These are phyloP conservation scores for Cordia subcordata DNA, from an alignment of 257 asterid genomes.

Conservation along the genomic window DNA sequence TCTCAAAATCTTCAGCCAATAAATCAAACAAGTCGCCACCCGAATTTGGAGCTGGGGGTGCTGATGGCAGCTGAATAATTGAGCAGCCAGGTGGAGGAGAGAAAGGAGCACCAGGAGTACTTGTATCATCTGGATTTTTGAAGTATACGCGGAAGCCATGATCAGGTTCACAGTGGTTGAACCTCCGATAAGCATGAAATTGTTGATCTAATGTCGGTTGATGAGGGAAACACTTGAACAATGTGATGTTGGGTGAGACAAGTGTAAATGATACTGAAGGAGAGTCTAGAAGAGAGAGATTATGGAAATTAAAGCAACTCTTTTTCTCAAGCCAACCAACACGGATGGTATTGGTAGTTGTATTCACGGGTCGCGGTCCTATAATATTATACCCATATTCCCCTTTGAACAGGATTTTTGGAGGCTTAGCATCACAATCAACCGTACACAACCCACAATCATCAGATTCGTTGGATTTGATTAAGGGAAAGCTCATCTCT, in stretches of 20 bases:
- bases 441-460: constrained; percentile 34
- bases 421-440: constrained; percentile 5
- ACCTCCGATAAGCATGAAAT: background rate
- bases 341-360: no score
- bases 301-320: constrained; percentile 7
- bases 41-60: background rate
- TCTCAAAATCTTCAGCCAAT: no score
- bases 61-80: background rate
- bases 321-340: background rate
- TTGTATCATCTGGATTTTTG: background rate
- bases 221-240: background rate
- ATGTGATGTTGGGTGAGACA: background rate
- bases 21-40: no score
- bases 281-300: constrained; percentile 1
- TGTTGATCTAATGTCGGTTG: background rate
- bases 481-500: constrained; percentile 27
- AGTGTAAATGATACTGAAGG: constrained; percentile 11
- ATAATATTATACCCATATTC: constrained; percentile 1
- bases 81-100: background rate
- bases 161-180: background rate
- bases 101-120: background rate
- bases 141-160: background rate
- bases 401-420: constrained; percentile 12
- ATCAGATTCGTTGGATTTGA: background rate
- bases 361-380: background rate